Conservation (phyloP, 768 basidiomycete genomes). For the Lactarius quietus region DNA sequence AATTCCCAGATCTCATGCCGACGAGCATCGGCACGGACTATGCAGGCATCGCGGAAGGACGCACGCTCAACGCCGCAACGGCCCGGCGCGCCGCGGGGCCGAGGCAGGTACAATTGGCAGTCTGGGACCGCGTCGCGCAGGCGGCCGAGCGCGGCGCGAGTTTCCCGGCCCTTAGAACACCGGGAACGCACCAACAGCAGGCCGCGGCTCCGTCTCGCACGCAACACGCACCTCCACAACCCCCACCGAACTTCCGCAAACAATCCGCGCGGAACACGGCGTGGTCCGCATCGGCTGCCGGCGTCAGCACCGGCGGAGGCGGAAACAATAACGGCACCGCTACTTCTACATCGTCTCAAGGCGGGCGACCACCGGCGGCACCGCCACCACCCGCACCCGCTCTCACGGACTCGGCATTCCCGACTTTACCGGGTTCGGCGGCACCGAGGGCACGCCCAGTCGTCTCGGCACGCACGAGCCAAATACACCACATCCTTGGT, state of each 20-base stretch:
- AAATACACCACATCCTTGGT: slow-evolving; percentile 64
- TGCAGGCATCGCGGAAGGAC: slow-evolving; percentile 75
- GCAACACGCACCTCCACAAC: slow-evolving; percentile 25
- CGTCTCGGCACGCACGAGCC: slow-evolving; percentile 57
- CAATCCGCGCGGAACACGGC: slow-evolving; percentile 24
- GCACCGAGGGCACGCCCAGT: slow-evolving; percentile 40
- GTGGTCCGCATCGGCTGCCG: slow-evolving; percentile 29
- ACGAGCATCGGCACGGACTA: slow-evolving; percentile 60
- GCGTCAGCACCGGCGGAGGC: slow-evolving; percentile 25
- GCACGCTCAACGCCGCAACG: slow-evolving; percentile 81
- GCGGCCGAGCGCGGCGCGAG: slow-evolving; percentile 54
- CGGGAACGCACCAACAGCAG: slow-evolving; percentile 14
- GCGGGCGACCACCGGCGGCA: slow-evolving; percentile 10
- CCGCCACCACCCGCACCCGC: slow-evolving; percentile 39
- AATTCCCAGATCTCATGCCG: slow-evolving; percentile 77
- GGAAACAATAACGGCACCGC: slow-evolving; percentile 15
- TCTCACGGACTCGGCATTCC: slow-evolving; percentile 59
- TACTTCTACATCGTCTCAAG: slow-evolving; percentile 4
- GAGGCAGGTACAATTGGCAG: slow-evolving; percentile 55
- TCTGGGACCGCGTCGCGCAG: slow-evolving; percentile 85
- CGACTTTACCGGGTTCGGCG: slow-evolving; percentile 55
- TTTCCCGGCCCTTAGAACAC: slow-evolving; percentile 28
- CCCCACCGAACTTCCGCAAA: slow-evolving; percentile 37
- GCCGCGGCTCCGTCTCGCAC: slow-evolving; percentile 33
- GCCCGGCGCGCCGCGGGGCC: slow-evolving; percentile 45